Conservation (phyloP, 306 rosid genomes). For the Vigna nakashimae region DNA sequence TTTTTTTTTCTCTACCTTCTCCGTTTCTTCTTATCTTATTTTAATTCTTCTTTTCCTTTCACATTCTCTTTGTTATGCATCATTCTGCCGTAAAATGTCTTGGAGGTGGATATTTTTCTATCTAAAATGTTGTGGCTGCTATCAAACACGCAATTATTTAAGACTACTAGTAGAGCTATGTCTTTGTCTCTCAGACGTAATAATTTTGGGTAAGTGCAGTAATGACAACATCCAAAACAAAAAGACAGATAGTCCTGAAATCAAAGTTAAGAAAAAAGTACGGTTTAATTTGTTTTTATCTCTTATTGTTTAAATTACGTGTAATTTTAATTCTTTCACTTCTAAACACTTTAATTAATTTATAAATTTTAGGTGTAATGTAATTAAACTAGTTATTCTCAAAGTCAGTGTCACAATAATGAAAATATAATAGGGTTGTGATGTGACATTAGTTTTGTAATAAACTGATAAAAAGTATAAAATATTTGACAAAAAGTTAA, state of each 20-base stretch:
- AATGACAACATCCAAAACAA: not conserved
- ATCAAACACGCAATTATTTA: not conserved
- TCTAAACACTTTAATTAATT: too few species aligned
- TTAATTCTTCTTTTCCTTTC: too few species aligned
- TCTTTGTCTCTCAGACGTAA: not conserved
- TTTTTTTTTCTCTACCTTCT: too few species aligned
- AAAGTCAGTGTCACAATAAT: not conserved
- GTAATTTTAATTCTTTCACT: not conserved
- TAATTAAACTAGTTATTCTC: too few species aligned
- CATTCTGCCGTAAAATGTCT: not conserved
- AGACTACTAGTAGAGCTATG: not conserved
- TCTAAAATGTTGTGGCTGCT: not conserved
- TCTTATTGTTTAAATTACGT: too few species aligned
- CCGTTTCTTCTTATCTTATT: too few species aligned
- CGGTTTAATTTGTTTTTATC: too few species aligned
- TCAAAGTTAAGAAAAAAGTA: not conserved
- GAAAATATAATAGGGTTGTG: not conserved
- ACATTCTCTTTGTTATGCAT: too few species aligned
- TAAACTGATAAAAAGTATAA: too few species aligned
- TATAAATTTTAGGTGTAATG: too few species aligned
- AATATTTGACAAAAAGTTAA: too few species aligned
- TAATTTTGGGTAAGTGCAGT: not conserved
- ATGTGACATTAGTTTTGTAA: too few species aligned
- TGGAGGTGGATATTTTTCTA: not conserved
- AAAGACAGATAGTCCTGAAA: not conserved